A percentile compares a stretch with the other conserved stretches of the same genome.
Conservation (phyloP, 768 basidiomycete genomes). For the Pluteus cervinus region DNA sequence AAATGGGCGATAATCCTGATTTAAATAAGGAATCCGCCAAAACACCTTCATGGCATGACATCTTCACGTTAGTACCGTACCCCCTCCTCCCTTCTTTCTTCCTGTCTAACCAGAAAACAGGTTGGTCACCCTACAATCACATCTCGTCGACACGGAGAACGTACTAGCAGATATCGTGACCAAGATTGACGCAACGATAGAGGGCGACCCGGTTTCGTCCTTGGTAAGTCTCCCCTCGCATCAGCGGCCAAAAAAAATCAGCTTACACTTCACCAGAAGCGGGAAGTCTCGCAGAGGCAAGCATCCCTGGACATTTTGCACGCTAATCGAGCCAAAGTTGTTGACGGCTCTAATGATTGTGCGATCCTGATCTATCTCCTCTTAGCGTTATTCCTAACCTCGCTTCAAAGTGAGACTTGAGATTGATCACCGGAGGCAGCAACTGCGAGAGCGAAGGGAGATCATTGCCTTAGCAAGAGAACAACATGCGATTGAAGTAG, state of each 20-base stretch:
- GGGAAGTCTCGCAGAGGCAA: conserved; percentile 64
- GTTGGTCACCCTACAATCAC: conserved; percentile 45
- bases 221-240: conserved; percentile 31
- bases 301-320: conserved; percentile 46
- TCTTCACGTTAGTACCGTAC: conserved; percentile 53
- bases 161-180: conserved; percentile 42
- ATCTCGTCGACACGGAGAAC: conserved; percentile 42
- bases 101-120: conserved; percentile 24
- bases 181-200: conserved; percentile 42
- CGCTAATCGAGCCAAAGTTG: no score
- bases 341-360: no score
- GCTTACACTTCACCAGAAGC: conserved; percentile 41
- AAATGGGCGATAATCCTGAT: conserved; percentile 9
- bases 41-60: conserved; percentile 61
- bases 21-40: conserved; percentile 17
- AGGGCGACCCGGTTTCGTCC: conserved; percentile 29
- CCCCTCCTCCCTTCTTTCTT: conserved; percentile 1
- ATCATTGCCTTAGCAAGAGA: conserved; percentile 37
- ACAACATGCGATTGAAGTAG: conserved; percentile 23
- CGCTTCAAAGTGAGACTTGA: conserved; percentile 32
- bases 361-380: background rate
- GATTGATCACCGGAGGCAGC: conserved; percentile 37
- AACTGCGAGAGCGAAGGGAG: conserved; percentile 40
- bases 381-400: background rate
- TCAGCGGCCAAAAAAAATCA: background rate